These are phyloP conservation scores for Spirogloea muscicola DNA, from an alignment of 139 green algal species.

Conservation along the genomic window DNA sequence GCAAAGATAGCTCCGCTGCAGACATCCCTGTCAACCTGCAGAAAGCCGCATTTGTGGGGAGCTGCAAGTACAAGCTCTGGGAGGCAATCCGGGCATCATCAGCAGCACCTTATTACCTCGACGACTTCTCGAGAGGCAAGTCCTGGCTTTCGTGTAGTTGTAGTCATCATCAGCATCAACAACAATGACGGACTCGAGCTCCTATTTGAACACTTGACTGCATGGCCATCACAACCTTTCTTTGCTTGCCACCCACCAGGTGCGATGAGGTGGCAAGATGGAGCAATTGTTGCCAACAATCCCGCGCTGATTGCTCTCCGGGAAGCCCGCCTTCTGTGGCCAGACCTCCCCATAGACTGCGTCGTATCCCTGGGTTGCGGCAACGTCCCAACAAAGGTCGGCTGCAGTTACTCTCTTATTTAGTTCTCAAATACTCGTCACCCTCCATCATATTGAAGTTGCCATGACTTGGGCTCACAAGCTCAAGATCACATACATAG, in stretches of 20 bases:
- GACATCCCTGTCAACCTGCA: not conserved
- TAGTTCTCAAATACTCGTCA: too few species aligned
- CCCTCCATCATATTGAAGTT: too few species aligned
- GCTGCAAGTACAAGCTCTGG: slow-evolving; percentile 66
- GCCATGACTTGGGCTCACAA: too few species aligned
- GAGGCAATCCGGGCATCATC: slow-evolving; percentile 87
- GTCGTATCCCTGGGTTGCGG: slow-evolving; percentile 83
- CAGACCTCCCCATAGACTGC: slow-evolving; percentile 67
- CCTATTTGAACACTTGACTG: too few species aligned
- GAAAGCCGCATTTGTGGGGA: slow-evolving; percentile 40
- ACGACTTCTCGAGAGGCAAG: slow-evolving; percentile 67
- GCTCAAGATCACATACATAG: too few species aligned
- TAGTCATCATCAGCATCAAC: too few species aligned
- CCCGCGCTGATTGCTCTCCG: slow-evolving; percentile 75
- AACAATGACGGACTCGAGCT: too few species aligned
- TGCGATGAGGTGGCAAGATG: slow-evolving; percentile 83
- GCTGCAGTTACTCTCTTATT: not conserved
- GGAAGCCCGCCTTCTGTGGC: slow-evolving; percentile 79
- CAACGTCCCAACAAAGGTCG: slow-evolving; percentile 34
- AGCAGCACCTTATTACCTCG: slow-evolving; percentile 81
- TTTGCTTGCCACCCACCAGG: slow-evolving; percentile 15
- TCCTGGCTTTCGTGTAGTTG: too few species aligned
- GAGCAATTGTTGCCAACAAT: slow-evolving; percentile 89
- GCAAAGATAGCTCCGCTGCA: not conserved
- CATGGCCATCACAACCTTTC: too few species aligned